Evolutionary conservation across 2,329 filamentous ascomycete genomes (phyloP).

Genomic region (Clonostachys solani): DNA sequence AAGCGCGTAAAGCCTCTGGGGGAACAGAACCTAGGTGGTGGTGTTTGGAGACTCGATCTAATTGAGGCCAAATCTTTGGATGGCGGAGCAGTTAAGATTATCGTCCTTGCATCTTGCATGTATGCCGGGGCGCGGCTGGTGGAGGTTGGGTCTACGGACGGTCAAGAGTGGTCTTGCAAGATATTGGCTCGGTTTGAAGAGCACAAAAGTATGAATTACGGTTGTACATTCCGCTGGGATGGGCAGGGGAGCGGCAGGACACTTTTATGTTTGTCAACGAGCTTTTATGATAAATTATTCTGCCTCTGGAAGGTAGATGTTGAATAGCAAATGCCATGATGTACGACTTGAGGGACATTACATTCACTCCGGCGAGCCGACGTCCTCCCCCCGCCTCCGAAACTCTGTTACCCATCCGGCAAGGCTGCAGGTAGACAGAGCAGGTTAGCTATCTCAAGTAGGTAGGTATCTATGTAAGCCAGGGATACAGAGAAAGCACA

Average conservation of each 20-base stretch:
- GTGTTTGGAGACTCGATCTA: slow-evolving; percentile 82
- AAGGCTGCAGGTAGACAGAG: no score
- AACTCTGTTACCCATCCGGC: no score
- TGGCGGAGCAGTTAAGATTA: slow-evolving; percentile 14
- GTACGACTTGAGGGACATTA: not conserved
- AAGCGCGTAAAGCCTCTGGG: slow-evolving; percentile 49
- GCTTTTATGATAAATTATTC: slow-evolving; percentile 70
- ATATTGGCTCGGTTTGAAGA: slow-evolving; percentile 73
- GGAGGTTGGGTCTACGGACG: slow-evolving; percentile 29
- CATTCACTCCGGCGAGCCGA: no score
- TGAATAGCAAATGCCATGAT: not conserved
- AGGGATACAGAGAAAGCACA: no score
- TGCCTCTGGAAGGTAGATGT: slow-evolving; percentile 55
- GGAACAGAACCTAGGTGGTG: slow-evolving; percentile 66
- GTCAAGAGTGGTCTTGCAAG: slow-evolving; percentile 51
- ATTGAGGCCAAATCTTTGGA: slow-evolving; percentile 26
- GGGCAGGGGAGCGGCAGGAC: slow-evolving; percentile 7
- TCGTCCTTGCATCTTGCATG: slow-evolving; percentile 80
- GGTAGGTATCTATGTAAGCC: no score
- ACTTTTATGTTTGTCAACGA: slow-evolving; percentile 60
- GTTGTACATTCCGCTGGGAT: slow-evolving; percentile 52
- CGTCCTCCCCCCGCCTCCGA: no score
- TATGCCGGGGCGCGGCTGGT: slow-evolving; percentile 76
- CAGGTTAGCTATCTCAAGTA: no score
- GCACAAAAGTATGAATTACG: slow-evolving; percentile 95